A percentile compares a stretch with the other conserved stretches of the same genome.
Evolutionary conservation across 2,329 filamentous ascomycete species (phyloP).

Genomic region (Fusarium mexicanum): DNA sequence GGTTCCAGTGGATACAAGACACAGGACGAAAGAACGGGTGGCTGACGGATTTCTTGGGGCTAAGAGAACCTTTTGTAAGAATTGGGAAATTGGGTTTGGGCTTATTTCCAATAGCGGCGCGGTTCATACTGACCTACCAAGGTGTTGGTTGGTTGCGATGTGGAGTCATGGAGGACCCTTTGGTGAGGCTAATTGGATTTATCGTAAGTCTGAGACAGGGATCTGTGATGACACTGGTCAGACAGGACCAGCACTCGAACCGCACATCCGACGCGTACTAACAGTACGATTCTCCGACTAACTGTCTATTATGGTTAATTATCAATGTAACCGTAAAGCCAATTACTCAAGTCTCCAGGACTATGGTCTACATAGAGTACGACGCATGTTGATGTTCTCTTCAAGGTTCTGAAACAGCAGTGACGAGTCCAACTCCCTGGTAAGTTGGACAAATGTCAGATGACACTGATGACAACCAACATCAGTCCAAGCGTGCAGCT

Average conservation of each 20-base stretch:
- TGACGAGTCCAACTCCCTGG: not conserved
- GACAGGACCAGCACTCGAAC: not conserved
- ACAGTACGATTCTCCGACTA: not conserved
- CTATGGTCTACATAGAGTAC: not conserved
- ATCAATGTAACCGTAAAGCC: not conserved
- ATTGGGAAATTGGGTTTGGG: not conserved
- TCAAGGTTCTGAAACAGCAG: not conserved
- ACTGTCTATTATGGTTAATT: not conserved
- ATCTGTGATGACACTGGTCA: not conserved
- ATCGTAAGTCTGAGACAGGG: not conserved
- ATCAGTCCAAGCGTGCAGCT: not conserved
- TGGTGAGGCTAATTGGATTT: not conserved
- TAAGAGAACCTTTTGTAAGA: not conserved
- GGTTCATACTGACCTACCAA: not conserved
- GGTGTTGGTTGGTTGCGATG: not conserved
- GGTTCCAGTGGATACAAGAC: not conserved
- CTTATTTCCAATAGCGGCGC: not conserved
- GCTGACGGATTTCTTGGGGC: not conserved
- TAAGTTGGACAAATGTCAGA: not conserved
- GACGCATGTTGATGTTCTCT: too few relatives aligned
- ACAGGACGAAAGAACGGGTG: not conserved
- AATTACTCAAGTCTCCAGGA: fast-evolving
- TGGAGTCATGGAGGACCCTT: not conserved
- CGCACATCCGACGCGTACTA: not conserved
- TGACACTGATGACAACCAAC: not conserved